phyloP scores from a whole-genome alignment of 2,329 filamentous ascomycete species.

The Akanthomyces uredinophilus region DNA sequence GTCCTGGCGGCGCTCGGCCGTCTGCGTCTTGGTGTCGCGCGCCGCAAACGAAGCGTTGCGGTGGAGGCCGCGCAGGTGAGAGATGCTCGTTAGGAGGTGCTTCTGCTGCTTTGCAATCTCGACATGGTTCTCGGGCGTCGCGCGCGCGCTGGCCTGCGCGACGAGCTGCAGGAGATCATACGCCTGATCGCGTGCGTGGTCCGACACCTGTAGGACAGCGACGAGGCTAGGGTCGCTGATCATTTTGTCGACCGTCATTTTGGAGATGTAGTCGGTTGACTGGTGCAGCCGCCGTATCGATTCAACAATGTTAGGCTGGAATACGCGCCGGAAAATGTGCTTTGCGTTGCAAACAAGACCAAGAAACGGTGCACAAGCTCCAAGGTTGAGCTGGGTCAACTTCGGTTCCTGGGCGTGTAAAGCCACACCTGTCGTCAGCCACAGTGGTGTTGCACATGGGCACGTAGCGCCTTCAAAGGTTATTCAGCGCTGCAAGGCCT shows the following conservation, averaged over 20 bases:
- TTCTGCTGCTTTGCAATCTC: slow-evolving; percentile 74
- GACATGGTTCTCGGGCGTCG: slow-evolving; percentile 45
- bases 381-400: not conserved
- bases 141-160: slow-evolving; percentile 39
- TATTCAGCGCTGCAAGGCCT: not conserved
- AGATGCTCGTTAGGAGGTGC: slow-evolving; percentile 69
- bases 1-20: slow-evolving; percentile 81
- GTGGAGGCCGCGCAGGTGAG: slow-evolving; percentile 76
- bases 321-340: not conserved
- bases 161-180: slow-evolving; percentile 56
- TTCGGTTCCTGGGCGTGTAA: not conserved
- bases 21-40: slow-evolving; percentile 78
- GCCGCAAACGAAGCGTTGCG: slow-evolving; percentile 75
- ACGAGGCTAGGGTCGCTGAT: slow-evolving; percentile 49
- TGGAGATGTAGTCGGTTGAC: not conserved
- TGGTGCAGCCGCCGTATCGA: not conserved
- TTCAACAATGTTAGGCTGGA: not conserved
- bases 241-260: slow-evolving; percentile 36
- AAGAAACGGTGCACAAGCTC: not conserved
- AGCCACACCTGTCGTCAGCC: not conserved
- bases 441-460: not conserved
- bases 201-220: slow-evolving; percentile 66
- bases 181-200: slow-evolving; percentile 67
- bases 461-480: no score
- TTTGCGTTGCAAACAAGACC: slow-evolving; percentile 2